A percentile compares a stretch with the other conserved stretches of the same genome.
Conservation (phyloP, 345 rosid species). For the Excoecaria agallocha region DNA sequence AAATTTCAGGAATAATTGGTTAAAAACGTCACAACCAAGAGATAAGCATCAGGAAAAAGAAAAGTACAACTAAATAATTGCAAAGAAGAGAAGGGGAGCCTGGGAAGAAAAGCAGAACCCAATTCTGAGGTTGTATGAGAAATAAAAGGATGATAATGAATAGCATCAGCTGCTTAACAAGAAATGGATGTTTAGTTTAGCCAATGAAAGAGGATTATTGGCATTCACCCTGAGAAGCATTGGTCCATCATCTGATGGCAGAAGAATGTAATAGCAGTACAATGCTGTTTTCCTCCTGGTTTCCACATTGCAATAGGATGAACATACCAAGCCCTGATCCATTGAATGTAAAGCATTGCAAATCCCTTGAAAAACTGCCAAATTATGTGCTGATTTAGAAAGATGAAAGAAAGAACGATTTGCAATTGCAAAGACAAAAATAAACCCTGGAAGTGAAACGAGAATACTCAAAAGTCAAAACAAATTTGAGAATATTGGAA, state of each 20-base stretch:
- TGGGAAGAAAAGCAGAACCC: neutral
- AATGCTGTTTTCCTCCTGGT: slow-evolving; percentile 52
- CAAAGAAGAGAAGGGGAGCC: neutral
- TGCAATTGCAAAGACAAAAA: neutral
- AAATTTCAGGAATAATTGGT: slow-evolving; percentile 27
- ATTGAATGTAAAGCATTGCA: slow-evolving; percentile 59
- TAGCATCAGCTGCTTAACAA: neutral
- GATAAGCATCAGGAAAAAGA: neutral
- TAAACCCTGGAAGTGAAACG: neutral
- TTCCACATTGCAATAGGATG: slow-evolving; percentile 63
- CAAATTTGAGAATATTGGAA: slow-evolving; percentile 3
- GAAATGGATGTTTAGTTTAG: slow-evolving; percentile 8
- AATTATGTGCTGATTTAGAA: slow-evolving; percentile 12
- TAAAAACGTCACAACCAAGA: slow-evolving; percentile 14
- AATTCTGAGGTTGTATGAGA: neutral
- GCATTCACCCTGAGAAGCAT: slow-evolving; percentile 82
- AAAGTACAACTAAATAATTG: neutral
- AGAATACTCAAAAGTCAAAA: neutral
- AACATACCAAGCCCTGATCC: slow-evolving; percentile 82
- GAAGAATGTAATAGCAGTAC: slow-evolving; percentile 77
- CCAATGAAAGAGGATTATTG: slow-evolving; percentile 11
- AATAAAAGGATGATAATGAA: neutral
- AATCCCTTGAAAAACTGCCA: slow-evolving; percentile 77
- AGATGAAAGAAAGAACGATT: slow-evolving; percentile 10
- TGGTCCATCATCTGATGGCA: slow-evolving; percentile 79